A percentile compares a stretch with the other conserved stretches of the same genome.
Evolutionary conservation across 352 stramenopile species (phyloP).

Genomic region (Phytophthora multivora): DNA sequence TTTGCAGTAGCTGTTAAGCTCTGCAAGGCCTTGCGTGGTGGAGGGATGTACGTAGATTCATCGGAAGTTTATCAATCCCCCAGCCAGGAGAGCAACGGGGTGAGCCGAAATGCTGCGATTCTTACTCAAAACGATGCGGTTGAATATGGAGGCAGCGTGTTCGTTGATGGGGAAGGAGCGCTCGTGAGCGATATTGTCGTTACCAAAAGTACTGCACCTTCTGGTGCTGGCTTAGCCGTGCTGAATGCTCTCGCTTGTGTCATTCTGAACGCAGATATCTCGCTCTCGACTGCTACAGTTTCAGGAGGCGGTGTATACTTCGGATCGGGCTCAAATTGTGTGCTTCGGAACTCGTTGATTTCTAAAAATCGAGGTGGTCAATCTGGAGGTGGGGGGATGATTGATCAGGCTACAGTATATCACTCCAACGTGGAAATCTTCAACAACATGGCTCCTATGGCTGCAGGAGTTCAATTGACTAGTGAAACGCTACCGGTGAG

Average conservation of each 20-base stretch:
- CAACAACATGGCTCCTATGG: constrained; percentile 30
- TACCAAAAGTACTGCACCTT: constrained; percentile 11
- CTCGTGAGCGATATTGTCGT: constrained; percentile 23
- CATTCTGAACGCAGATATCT: constrained; percentile 21
- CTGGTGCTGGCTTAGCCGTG: constrained; percentile 37
- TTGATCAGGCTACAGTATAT: constrained; percentile 29
- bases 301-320: constrained; percentile 43
- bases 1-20: constrained; percentile 19
- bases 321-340: constrained; percentile 22
- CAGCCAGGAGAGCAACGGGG: constrained; percentile 1
- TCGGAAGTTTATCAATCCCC: constrained; percentile 28
- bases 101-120: background rate
- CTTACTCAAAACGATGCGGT: constrained; percentile 21
- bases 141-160: constrained; percentile 36
- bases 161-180: constrained; percentile 28
- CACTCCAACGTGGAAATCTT: constrained; percentile 43
- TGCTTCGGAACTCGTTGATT: constrained; percentile 25
- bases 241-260: constrained; percentile 19
- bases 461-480: constrained; percentile 33
- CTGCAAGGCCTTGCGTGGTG: constrained; percentile 31
- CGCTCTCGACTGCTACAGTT: constrained; percentile 18
- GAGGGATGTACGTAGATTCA: constrained; percentile 37
- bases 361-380: constrained; percentile 25
- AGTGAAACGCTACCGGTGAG: constrained; percentile 1
- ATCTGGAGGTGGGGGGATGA: constrained; percentile 38